Evolutionary conservation across 768 basidiomycete genomes (phyloP), one percentile per base, ranked within the genome.

Genomic region (Cantharellus cinnabarinus): DNA sequence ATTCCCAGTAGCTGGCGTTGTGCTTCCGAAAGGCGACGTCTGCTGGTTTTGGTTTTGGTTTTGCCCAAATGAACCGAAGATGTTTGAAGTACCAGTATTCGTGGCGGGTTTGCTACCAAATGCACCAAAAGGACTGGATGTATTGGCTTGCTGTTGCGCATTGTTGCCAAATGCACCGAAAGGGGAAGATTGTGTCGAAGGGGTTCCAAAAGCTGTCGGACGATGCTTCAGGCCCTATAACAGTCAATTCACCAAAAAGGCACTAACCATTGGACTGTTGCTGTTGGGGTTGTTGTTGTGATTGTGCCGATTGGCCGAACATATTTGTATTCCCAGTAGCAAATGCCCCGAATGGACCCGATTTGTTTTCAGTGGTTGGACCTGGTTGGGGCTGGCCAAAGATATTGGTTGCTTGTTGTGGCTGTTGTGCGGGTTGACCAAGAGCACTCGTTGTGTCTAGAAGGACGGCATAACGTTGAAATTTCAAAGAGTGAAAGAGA

Each of bases 281-380:
- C 20, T 29, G 35, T 39, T 44, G 42, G 57, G 40, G 29, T 39
- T 5, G 42, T 38, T 65, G n/a, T 7, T 71, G 63, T 2, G 74
- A 67, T 63, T 76, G 74, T 1, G 72, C 67, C 57, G 68, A 66
- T 62, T 71, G 68, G 42, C 80, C 79, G 63, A 80, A 79, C 38
- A 75, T 66, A 7, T 40, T 60, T 51, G 62, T 44, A 41, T 64
- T 55, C 52, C 20, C 20, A 63, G 5, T 50, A 15, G 50, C 58
- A 38, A 58, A 58, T 56, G 51, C 62, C 58, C 69, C 61, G 29
- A 62, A 62, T 10, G 34, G 20, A 29, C 20, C 20, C 20, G 20
- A 29, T 29, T 52, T 7, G 42, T 42, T 67, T 5, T 74, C 71
- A 15, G 65, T 61, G 10, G 70, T 63, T 58, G 65, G 61, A 3